Evolutionary conservation across 1,139 yeast species (phyloP), one percentile per base, ranked within the genome.

Genomic region (Groenewaldozyma sp.): DNA sequence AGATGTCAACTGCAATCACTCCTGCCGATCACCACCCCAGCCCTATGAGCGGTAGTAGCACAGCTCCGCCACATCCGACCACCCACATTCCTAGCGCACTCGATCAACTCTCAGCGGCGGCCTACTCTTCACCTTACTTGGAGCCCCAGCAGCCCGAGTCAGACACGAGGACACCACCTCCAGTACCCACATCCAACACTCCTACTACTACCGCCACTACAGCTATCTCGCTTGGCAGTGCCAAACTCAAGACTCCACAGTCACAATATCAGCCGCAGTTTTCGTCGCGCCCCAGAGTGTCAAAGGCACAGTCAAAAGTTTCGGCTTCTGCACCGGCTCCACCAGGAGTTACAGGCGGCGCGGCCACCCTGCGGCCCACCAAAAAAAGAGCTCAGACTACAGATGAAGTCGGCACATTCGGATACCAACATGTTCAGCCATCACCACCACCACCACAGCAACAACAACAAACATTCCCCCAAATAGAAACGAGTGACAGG

Each of bases 111-210:
- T 44, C 53, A n/a, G 45, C 50, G 16, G 53, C 52, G 2, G 53
- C 52, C 3, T 38, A 47, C 20, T 49, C 53, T 9, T 52, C 58
- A 3, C 55, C 55, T n/a, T 51, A 52, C 32, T 40, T 51, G 17
- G 39, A 47, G 10, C 50, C 54, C 3, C 47, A 46, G 26, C 53
- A 52, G 27, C 54, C 46, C 26, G 49, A 48, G 32, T 38, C 52
- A 20, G 46, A 49, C 33, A 42, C 49, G 16, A 38, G 51, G 21
- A 37, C 37, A 16, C 38, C 26, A 22, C 7, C 45, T 26, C 42
- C 47, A 28, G 34, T 37, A 34, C 40, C 44, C 6, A 31, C 26
- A n/a, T 16, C 17, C 24, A 24, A 10, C 9, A 39, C 36, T 32
- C 22, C 33, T 14, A 32, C 17, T 9, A 11, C 34, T 14, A 11